These are phyloP conservation scores for Orychophragmus violaceus DNA, from an alignment of 345 rosid species.

Conservation along the genomic window DNA sequence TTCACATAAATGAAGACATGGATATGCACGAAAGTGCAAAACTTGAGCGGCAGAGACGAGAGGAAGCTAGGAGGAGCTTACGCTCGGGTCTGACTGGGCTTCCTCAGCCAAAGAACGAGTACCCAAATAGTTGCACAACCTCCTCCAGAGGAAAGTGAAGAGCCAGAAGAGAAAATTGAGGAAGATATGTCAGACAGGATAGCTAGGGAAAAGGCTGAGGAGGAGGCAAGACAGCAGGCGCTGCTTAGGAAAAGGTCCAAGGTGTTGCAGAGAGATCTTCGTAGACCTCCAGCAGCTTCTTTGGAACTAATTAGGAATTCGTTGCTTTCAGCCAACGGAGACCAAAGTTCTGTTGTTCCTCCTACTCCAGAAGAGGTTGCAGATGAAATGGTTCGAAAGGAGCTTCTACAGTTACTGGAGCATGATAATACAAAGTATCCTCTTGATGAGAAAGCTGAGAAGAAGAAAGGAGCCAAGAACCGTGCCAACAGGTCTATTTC, in stretches of 20 bases:
- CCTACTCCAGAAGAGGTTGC: conserved; percentile 83
- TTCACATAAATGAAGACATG: conserved; percentile 89
- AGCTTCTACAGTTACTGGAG: conserved; percentile 70
- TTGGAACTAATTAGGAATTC: conserved; percentile 81
- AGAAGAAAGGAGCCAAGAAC: conserved; percentile 70
- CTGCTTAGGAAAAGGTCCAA: conserved; percentile 92
- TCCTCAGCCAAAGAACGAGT: conserved; percentile 95
- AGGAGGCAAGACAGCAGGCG: conserved; percentile 82
- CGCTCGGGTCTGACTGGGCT: conserved; percentile 66
- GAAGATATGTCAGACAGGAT: conserved; percentile 98
- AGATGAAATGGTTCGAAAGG: conserved; percentile 80
- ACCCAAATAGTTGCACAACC: conserved; percentile 81
- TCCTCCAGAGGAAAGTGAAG: conserved; percentile 76
- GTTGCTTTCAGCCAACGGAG: conserved; percentile 71
- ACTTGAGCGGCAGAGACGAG: conserved; percentile 71
- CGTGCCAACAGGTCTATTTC: conserved; percentile 47
- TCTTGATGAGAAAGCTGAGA: conserved; percentile 77
- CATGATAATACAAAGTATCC: conserved; percentile 98
- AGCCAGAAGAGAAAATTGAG: conserved; percentile 88
- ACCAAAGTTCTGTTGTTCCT: conserved; percentile 90
- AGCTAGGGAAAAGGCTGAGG: conserved; percentile 88
- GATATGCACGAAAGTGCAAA: conserved; percentile 69
- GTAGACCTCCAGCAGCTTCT: conserved; percentile 89
- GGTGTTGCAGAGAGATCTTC: conserved; percentile 96
- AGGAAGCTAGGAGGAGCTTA: conserved; percentile 73